Conservation (phyloP, 2,329 filamentous ascomycete species). For the Cucurbitaria berberidis region DNA sequence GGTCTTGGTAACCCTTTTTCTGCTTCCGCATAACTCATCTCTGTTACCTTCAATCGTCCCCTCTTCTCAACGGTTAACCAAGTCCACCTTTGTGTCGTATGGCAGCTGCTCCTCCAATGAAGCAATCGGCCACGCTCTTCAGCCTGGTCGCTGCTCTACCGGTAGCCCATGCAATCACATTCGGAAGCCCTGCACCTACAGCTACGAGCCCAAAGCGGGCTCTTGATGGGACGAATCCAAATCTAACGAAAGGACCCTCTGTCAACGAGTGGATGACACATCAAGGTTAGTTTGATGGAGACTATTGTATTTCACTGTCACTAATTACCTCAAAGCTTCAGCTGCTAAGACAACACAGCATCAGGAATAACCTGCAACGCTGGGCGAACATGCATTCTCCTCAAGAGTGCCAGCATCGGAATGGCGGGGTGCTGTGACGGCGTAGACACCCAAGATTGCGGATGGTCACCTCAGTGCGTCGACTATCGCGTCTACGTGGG, state of each 20-base stretch:
- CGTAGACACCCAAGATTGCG: slow-evolving; percentile 27
- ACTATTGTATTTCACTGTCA: slow-evolving; percentile 17
- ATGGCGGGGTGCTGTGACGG: slow-evolving; percentile 39
- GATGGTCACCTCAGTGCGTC: slow-evolving; percentile 36
- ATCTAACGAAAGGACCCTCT: slow-evolving; percentile 33
- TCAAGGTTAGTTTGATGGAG: slow-evolving; percentile 33
- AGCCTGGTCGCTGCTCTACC: slow-evolving; percentile 22
- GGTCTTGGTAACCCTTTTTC: background rate
- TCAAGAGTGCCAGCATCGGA: slow-evolving; percentile 23
- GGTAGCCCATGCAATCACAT: slow-evolving; percentile 23
- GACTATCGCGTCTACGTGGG: slow-evolving; percentile 23
- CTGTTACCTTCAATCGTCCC: background rate
- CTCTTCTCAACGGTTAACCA: background rate
- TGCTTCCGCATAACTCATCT: background rate
- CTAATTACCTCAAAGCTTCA: background rate
- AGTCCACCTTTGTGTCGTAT: background rate
- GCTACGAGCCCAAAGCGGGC: slow-evolving; percentile 11
- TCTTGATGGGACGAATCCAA: slow-evolving; percentile 19
- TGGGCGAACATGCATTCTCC: slow-evolving; percentile 34
- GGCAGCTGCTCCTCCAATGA: slow-evolving; percentile 5
- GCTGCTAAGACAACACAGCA: slow-evolving; percentile 11
- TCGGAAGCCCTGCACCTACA: slow-evolving; percentile 30
- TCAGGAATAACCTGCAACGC: slow-evolving; percentile 20
- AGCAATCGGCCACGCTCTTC: slow-evolving; percentile 7
- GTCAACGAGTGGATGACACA: slow-evolving; percentile 23